Percentiles rank a stretch among this genome's conserved stretches.
Evolutionary conservation across 2,329 filamentous ascomycete species (phyloP).

Genomic region (Aspergillus sojae): DNA sequence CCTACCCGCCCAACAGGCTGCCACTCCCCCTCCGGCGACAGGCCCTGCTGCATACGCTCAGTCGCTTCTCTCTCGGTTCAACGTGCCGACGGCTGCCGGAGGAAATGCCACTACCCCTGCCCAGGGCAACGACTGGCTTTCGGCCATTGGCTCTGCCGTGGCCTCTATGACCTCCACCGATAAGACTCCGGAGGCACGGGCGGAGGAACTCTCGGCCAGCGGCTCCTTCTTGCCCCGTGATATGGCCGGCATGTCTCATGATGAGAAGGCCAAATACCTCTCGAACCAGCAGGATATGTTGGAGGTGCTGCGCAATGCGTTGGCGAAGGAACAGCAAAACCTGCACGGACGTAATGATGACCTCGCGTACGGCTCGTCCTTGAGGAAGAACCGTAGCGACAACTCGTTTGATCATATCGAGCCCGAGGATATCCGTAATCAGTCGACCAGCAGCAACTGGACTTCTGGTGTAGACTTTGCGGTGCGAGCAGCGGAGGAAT

Average conservation of each 20-base stretch:
- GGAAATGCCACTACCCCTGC: conserved; percentile 50
- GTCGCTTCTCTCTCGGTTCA: conserved; percentile 81
- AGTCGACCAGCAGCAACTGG: conserved; percentile 31
- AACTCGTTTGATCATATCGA: conserved; percentile 89
- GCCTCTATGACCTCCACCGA: conserved; percentile 57
- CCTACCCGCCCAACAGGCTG: conserved; percentile 63
- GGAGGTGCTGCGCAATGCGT: conserved; percentile 70
- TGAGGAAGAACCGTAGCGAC: conserved; percentile 83
- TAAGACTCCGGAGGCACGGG: conserved; percentile 42
- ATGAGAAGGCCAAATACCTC: conserved; percentile 75
- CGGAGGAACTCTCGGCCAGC: conserved; percentile 58
- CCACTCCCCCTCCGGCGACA: conserved; percentile 48
- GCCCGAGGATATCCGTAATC: conserved; percentile 60
- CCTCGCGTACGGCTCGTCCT: conserved; percentile 43
- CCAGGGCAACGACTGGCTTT: conserved; percentile 70
- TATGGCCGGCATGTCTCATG: conserved; percentile 60
- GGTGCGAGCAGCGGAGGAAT: conserved; percentile 30
- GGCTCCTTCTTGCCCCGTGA: conserved; percentile 71
- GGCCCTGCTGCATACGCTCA: conserved; percentile 68
- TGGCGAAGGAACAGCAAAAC: conserved; percentile 75
- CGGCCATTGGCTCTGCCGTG: conserved; percentile 73
- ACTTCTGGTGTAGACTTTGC: conserved; percentile 33
- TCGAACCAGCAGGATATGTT: conserved; percentile 77
- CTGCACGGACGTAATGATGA: conserved; percentile 47
- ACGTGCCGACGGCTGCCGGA: conserved; percentile 67